A percentile compares a stretch with the other conserved stretches of the same genome.
phyloP scores from a whole-genome alignment of 2,329 filamentous ascomycete genomes.

The Aspergillus costaricaensis region DNA sequence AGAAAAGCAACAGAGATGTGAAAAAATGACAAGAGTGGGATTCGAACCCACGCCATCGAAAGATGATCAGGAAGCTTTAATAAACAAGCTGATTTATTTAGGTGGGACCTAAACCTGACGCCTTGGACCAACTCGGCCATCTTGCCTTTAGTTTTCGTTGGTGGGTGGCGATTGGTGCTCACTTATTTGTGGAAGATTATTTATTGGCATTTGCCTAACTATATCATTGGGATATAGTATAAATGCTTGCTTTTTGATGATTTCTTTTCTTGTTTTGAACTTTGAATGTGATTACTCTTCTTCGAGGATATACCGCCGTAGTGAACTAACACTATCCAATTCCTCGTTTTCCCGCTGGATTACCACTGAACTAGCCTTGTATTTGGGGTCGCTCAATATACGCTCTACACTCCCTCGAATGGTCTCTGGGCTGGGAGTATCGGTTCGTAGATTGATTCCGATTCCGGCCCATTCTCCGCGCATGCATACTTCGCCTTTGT shows the following conservation, averaged over 20 bases:
- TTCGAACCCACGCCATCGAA: neutral
- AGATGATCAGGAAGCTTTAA: neutral
- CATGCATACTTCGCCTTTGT: constrained; percentile 7
- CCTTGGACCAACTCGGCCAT: neutral
- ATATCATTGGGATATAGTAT: no score
- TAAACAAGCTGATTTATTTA: neutral
- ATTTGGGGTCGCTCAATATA: neutral
- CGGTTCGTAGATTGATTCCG: neutral
- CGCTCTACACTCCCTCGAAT: neutral
- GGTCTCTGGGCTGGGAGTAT: neutral
- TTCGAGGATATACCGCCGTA: neutral
- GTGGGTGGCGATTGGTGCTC: no score
- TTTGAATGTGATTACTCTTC: neutral
- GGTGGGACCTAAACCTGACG: neutral
- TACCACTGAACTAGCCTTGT: constrained; percentile 4
- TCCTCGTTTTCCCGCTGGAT: constrained; percentile 7
- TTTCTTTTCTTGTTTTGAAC: no score
- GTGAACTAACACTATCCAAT: neutral
- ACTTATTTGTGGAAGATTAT: neutral
- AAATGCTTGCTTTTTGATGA: neutral
- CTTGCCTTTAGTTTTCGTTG: neutral
- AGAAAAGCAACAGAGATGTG: neutral
- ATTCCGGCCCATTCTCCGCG: constrained; percentile 5
- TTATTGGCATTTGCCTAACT: neutral
- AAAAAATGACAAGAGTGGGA: neutral